Evolutionary conservation across 2,329 filamentous ascomycete genomes (phyloP).

Genomic region (Aspergillus vadensis): DNA sequence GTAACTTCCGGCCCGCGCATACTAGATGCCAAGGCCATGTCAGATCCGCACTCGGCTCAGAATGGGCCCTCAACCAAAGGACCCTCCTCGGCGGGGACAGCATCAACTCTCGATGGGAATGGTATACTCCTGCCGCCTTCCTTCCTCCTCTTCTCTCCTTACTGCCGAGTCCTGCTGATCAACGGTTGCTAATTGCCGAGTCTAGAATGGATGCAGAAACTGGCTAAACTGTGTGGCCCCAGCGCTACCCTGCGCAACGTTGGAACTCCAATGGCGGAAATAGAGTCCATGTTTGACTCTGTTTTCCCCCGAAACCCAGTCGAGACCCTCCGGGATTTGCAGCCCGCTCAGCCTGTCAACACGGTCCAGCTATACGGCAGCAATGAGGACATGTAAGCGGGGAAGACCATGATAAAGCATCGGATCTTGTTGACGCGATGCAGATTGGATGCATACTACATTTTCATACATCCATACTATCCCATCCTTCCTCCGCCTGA

Average conservation of each 20-base stretch:
- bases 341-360: neutral
- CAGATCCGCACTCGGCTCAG: neutral
- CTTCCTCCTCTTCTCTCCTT: neutral
- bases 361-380: conserved; percentile 48
- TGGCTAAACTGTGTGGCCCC: conserved; percentile 41
- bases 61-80: neutral
- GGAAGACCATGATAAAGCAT: neutral
- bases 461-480: conserved; percentile 35
- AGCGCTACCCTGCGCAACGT: conserved; percentile 53
- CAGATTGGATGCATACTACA: conserved; percentile 35
- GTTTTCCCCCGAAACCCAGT: conserved; percentile 17
- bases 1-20: neutral
- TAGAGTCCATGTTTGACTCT: conserved; percentile 53
- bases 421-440: neutral
- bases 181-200: neutral
- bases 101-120: neutral
- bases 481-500: conserved; percentile 32
- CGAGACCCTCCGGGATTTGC: neutral
- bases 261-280: conserved; percentile 50
- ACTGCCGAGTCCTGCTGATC: neutral
- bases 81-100: neutral
- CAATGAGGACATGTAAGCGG: conserved; percentile 46
- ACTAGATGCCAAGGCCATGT: neutral
- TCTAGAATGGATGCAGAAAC: conserved; percentile 23
- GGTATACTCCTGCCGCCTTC: conserved; percentile 3